Evolutionary conservation across 2,329 filamentous ascomycete species (phyloP).

Genomic region (Alternaria sp.): DNA sequence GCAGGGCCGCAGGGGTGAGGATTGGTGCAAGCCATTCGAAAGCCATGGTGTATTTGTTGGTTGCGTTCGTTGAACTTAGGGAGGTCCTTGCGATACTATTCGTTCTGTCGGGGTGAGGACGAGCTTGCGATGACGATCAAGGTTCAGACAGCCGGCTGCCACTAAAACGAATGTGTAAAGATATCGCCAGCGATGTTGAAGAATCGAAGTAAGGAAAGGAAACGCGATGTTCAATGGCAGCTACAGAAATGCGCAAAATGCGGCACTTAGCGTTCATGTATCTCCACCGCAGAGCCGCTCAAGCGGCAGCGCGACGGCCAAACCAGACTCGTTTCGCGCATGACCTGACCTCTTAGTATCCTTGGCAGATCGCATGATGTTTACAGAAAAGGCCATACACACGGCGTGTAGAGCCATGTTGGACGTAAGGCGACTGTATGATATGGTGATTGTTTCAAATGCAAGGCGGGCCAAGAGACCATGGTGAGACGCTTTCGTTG

Average conservation of each 20-base stretch:
- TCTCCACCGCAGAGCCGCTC: slow-evolving; percentile 12
- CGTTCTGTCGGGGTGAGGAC: not conserved
- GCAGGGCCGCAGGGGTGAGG: slow-evolving; percentile 39
- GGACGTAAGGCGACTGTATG: slow-evolving; percentile 15
- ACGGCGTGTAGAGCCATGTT: slow-evolving; percentile 14
- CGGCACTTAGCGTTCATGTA: slow-evolving; percentile 22
- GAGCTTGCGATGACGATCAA: not conserved
- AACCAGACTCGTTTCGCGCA: slow-evolving; percentile 31
- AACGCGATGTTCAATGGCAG: slow-evolving; percentile 15
- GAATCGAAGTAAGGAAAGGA: slow-evolving; percentile 11
- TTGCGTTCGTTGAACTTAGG: not conserved
- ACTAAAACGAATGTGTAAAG: slow-evolving; percentile 4
- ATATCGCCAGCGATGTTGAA: slow-evolving; percentile 16
- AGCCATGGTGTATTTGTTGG: slow-evolving; percentile 24
- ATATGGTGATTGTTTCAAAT: slow-evolving; percentile 29
- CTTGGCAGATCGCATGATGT: slow-evolving; percentile 23
- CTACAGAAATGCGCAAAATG: slow-evolving; percentile 15
- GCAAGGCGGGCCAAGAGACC: slow-evolving; percentile 28
- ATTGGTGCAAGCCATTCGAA: slow-evolving; percentile 41
- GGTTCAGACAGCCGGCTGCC: slow-evolving; percentile 32
- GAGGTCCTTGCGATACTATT: not conserved
- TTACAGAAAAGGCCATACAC: slow-evolving; percentile 26
- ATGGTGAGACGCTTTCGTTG: slow-evolving; percentile 31
- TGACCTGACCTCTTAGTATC: slow-evolving; percentile 23
- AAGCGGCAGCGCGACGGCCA: slow-evolving; percentile 28